Percentiles rank a stretch among this genome's conserved stretches.
phyloP scores from a whole-genome alignment of 495 filamentous ascomycete species.

The Chaetomium fimeti region DNA sequence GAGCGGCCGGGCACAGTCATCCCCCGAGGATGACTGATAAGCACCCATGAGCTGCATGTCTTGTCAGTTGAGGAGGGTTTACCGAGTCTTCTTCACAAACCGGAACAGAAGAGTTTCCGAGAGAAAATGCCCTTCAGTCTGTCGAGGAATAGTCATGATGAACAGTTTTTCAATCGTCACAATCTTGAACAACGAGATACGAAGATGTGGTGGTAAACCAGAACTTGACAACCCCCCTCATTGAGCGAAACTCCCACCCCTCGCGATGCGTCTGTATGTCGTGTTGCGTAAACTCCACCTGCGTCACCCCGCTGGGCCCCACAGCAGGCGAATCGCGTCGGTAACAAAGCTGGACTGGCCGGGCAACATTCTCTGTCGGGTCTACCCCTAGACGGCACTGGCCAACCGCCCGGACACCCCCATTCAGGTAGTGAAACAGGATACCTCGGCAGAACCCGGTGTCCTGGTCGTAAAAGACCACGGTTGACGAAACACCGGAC shows the following conservation, averaged over 20 bases:
- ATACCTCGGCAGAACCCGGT: conserved; percentile 22
- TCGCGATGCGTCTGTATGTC: background rate
- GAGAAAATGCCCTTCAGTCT: too few species aligned
- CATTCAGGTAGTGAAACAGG: conserved; percentile 25
- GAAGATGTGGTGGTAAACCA: background rate
- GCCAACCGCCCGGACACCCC: conserved; percentile 23
- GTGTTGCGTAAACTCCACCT: background rate
- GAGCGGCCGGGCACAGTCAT: too few species aligned
- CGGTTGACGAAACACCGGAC: conserved; percentile 14
- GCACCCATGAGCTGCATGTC: too few species aligned
- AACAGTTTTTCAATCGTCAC: too few species aligned
- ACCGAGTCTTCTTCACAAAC: too few species aligned
- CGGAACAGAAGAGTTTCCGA: too few species aligned
- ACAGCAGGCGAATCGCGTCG: background rate
- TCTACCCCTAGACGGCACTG: conserved; percentile 25
- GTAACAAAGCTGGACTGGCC: conserved; percentile 17
- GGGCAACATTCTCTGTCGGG: conserved; percentile 5
- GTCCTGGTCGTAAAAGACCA: conserved; percentile 19
- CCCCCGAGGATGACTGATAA: too few species aligned
- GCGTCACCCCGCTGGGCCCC: background rate
- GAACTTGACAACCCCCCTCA: conserved; percentile 16
- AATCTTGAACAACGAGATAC: background rate
- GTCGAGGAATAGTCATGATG: too few species aligned
- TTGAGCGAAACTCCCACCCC: conserved; percentile 8
- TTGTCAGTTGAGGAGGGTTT: too few species aligned